Evolutionary conservation across 768 basidiomycete genomes (phyloP), one percentile per base, ranked within the genome.

Genomic region (Hygrocybe coccinea): DNA sequence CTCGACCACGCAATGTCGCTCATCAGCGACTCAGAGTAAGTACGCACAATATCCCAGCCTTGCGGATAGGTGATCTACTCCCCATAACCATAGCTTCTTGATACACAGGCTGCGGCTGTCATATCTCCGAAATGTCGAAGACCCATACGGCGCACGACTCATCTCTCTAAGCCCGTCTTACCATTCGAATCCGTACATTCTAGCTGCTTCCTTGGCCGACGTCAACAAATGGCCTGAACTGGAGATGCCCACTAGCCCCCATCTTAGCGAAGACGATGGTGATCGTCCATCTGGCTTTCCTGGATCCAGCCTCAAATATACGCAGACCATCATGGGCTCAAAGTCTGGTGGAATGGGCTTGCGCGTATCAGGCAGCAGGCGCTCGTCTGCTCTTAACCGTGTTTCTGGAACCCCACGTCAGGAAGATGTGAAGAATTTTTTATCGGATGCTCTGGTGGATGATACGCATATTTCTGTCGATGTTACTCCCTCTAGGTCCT

Each of bases 121-220:
- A 11, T 93, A 94, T 66, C 77, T 97, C n/a, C 87, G 92, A 57
- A 83, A 87, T 61, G 84, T 92, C 38, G 88, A 92, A 55, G 94
- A 97, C 64, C 85, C 87, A 1, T 91, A 94, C 64, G 89, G 89
- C 12, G 73, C 85, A 0, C 82, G 91, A 29, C 77, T 95, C 64
- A 85, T 97, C 62, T 82, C 90, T 5, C 76, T 95, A 49, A 85
- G 86, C 65, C 86, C 87, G 0, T 79, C 83, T 0, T 89, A 91
- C 74, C 73, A 82, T 15, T 77, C 85, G 11, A 95, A 95, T 65
- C 86, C 91, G 0, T 93, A 94, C 68, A 84, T 95, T 62, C 74
- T 83, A 51, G 86, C 89, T 6, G 80, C 90, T 0, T 85, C 85
- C 2, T 81, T 95, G 33, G 85, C 91, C 2, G 92, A 97, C 68